These are phyloP conservation scores for Fagopyrum tataricum DNA, from an alignment of 148 eudicot species.

Conservation along the genomic window DNA sequence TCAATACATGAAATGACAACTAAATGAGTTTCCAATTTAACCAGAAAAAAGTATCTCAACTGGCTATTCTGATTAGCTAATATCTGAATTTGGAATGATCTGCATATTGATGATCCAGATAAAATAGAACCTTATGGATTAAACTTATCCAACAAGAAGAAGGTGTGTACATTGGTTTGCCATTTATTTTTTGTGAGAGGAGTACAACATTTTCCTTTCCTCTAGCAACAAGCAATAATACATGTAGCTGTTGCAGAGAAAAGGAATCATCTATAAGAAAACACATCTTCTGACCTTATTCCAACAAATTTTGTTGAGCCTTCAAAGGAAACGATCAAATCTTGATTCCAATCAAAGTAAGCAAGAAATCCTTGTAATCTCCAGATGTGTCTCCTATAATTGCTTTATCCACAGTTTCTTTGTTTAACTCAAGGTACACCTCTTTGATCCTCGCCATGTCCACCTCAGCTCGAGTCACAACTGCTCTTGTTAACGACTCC, in stretches of 20 bases:
- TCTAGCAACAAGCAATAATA: not conserved
- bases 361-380: slow-evolving; percentile 49
- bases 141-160: no score
- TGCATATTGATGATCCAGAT: no score
- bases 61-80: no score
- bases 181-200: no score
- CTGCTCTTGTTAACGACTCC: slow-evolving; percentile 64
- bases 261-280: not conserved
- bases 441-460: slow-evolving; percentile 58
- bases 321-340: not conserved
- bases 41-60: no score
- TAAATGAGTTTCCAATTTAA: no score
- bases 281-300: not conserved
- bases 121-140: no score
- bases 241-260: not conserved
- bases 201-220: not conserved
- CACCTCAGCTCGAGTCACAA: slow-evolving; percentile 69
- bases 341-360: slow-evolving; percentile 53
- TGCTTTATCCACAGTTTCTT: slow-evolving; percentile 39
- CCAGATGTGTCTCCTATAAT: slow-evolving; percentile 73
- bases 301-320: not conserved
- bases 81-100: no score
- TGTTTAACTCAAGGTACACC: slow-evolving; percentile 35
- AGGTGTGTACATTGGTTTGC: no score
- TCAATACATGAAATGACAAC: no score